Conservation (phyloP, 345 rosid genomes). For the Salix udensis region DNA sequence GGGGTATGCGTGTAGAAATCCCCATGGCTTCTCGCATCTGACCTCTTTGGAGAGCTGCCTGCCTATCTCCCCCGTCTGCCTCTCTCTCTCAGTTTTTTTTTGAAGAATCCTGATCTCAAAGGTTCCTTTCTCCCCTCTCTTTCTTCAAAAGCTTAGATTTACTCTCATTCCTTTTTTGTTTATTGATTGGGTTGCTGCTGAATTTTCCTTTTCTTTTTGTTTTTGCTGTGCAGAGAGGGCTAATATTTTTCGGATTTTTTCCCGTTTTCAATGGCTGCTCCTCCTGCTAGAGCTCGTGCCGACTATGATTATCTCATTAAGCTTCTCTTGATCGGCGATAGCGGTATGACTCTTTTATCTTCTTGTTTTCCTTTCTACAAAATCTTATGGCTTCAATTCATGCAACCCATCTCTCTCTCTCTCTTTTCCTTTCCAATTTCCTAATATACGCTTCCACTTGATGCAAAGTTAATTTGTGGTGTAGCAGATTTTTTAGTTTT, state of each 20-base stretch:
- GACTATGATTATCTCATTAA: slow-evolving; percentile 26
- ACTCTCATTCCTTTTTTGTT: not conserved
- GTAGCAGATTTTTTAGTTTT: not conserved
- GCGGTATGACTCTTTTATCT: slow-evolving; percentile 14
- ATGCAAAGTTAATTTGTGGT: not conserved
- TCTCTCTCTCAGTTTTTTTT: not conserved
- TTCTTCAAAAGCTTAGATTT: not conserved
- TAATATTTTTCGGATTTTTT: not conserved
- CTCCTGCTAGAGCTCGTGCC: slow-evolving; percentile 24
- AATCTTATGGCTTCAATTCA: not conserved
- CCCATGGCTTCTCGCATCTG: slow-evolving; percentile 3
- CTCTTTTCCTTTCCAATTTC: not conserved
- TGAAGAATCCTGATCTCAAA: not conserved
- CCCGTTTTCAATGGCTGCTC: slow-evolving; percentile 20
- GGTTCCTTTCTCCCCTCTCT: not conserved
- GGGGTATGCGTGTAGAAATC: not conserved
- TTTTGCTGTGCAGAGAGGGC: not conserved
- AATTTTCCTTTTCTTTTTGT: not conserved
- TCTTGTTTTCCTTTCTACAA: not conserved
- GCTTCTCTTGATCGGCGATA: slow-evolving; percentile 28
- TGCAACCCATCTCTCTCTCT: not conserved
- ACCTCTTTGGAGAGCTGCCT: not conserved
- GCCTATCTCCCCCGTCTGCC: not conserved
- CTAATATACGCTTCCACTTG: not conserved
- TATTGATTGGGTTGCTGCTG: not conserved